Base-by-base conservation (phyloP, 176 grass and related monocot species). In the Aegilops speltoides region DNA sequence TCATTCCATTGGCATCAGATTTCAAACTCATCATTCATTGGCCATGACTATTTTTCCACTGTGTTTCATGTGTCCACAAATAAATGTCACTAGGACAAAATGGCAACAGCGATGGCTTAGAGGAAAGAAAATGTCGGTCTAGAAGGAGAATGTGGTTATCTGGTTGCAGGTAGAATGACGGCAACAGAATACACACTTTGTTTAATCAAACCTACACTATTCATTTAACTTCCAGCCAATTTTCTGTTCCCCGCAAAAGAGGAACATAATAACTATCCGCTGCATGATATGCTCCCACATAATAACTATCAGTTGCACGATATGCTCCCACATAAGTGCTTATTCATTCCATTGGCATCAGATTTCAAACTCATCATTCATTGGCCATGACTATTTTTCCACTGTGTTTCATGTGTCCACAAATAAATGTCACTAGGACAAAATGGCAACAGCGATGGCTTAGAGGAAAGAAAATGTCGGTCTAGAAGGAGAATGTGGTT, bases 191-290 rank as follows among this genome's bases (percentile, higher is more conserved):
- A 14, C 32, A 70, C 11, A 4, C 64, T 79, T 17, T 4, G 48
- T 25, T 81, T 85, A 10, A 70, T 24, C 59, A 88, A 26, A 50
- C 40, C 54, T 46, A 66, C 32, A 34, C 12, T 25, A 89, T 20
- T 85, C 64, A 68, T 46, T 82, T 23, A 85, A 80, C 5, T 66
- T 80, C 6, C 19, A 40, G 26, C n/a, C 9, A 75, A 59, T 61
- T 36, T 60, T 38, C 34, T n/a, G 68, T 38, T 70, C 46, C 46
- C 46, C 46, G 4, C 46, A 50, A 50, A 50, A 50, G 14, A 50
- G 46, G 46, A 50, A 50, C 13, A 50, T 50, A 50, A 16, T 52
- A 52, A 52, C 48, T 71, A 38, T 40, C 34, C 11, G 68, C 3
- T 71, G 16, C 68, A 72, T 41, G 68, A 72, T 41, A 68, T 31